These are phyloP conservation scores for Calocera viscosa DNA, from an alignment of 768 basidiomycete species.

Conservation along the genomic window DNA sequence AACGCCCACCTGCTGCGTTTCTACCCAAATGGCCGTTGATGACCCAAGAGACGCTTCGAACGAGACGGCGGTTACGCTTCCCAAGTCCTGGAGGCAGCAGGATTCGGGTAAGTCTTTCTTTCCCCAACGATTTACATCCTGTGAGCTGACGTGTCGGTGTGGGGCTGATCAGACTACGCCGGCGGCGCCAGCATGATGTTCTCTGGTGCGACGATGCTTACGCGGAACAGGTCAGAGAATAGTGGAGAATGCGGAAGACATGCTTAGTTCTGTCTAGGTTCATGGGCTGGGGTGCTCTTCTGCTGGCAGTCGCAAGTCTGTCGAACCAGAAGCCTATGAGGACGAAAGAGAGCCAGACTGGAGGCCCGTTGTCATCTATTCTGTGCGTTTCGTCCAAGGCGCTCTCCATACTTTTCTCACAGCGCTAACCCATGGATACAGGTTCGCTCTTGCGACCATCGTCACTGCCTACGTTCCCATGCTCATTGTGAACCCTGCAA, in stretches of 20 bases:
- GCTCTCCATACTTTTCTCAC: not conserved
- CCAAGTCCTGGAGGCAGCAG: conserved; percentile 46
- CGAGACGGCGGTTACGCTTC: conserved; percentile 46
- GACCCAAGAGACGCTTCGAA: conserved; percentile 57
- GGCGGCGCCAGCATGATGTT: conserved; percentile 8
- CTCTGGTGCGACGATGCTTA: conserved; percentile 6
- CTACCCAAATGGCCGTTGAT: conserved; percentile 22
- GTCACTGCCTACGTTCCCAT: not conserved
- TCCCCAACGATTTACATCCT: not conserved
- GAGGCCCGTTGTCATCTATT: not conserved
- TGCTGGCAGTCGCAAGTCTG: not conserved
- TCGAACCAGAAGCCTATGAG: conserved; percentile 7
- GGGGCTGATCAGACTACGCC: not conserved
- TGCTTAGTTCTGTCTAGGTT: not conserved
- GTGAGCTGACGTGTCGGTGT: not conserved
- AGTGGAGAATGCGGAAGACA: not conserved
- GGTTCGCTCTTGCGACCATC: not conserved
- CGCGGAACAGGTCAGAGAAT: conserved; percentile 1
- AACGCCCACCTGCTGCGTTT: not conserved
- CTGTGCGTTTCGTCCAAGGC: not conserved
- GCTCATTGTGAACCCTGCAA: not conserved
- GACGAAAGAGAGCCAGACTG: not conserved
- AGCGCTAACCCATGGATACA: not conserved
- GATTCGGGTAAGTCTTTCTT: conserved; percentile 37
- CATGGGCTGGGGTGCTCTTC: conserved; percentile 1